Percentiles rank a stretch among this genome's conserved stretches.
Conservation (phyloP, 1,139 yeast species). For the Candida sanyaensis region DNA sequence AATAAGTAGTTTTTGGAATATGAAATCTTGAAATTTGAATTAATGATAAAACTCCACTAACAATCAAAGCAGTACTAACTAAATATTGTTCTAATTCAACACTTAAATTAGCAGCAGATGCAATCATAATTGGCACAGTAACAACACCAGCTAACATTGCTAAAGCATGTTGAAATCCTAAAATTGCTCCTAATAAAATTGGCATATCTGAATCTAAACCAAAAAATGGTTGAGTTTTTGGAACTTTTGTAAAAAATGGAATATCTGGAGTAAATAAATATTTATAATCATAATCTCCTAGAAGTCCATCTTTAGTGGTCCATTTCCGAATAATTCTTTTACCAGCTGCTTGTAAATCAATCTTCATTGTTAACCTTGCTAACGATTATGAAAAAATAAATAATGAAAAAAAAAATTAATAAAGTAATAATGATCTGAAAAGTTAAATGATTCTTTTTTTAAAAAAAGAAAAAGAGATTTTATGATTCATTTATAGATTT, state of each 20-base stretch:
- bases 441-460: not conserved
- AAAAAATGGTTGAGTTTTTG: slow-evolving; percentile 62
- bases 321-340: slow-evolving; percentile 39
- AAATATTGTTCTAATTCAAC: slow-evolving; percentile 59
- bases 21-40: slow-evolving; percentile 83
- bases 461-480: too few species aligned
- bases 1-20: slow-evolving; percentile 69
- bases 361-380: slow-evolving; percentile 1
- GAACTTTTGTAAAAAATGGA: slow-evolving; percentile 59
- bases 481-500: too few species aligned
- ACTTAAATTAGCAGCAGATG: slow-evolving; percentile 59
- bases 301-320: slow-evolving; percentile 72
- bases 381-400: not conserved
- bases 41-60: slow-evolving; percentile 70
- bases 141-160: slow-evolving; percentile 92
- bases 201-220: slow-evolving; percentile 82
- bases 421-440: not conserved
- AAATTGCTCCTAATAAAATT: slow-evolving; percentile 64
- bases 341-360: slow-evolving; percentile 17
- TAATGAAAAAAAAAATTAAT: slow-evolving; percentile 3
- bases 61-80: slow-evolving; percentile 75
- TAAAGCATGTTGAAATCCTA: slow-evolving; percentile 85
- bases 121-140: slow-evolving; percentile 78
- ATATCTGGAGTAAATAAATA: slow-evolving; percentile 78
- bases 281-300: slow-evolving; percentile 83